Percentiles rank a stretch among this genome's conserved stretches.
Evolutionary conservation across 495 filamentous ascomycete species (phyloP).

Genomic region (Pseudoneurospora amorphoporcata): DNA sequence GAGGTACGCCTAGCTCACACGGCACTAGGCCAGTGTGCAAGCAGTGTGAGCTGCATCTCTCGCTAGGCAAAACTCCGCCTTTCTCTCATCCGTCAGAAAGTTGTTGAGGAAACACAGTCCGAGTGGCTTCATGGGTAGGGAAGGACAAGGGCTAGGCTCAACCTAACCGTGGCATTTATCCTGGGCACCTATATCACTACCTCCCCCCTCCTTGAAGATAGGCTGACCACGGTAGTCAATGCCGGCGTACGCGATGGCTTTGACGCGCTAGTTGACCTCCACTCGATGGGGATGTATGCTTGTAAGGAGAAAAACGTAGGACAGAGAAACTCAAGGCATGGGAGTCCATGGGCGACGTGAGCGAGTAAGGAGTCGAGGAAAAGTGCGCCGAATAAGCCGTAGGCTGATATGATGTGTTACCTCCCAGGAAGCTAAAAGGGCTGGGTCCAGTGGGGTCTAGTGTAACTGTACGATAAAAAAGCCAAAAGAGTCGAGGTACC

Average conservation of each 20-base stretch:
- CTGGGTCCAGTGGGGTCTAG: slow-evolving; percentile 19
- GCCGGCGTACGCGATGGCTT: slow-evolving; percentile 10
- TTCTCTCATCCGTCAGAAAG: neutral
- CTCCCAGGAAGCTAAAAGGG: slow-evolving; percentile 10
- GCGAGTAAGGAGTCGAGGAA: slow-evolving; percentile 22
- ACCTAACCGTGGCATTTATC: neutral
- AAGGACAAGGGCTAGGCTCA: neutral
- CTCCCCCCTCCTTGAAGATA: neutral
- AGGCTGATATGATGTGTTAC: slow-evolving; percentile 36
- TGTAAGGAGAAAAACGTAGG: slow-evolving; percentile 1
- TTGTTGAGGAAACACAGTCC: neutral
- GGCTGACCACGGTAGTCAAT: slow-evolving; percentile 13
- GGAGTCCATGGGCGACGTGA: neutral
- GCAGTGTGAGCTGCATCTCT: neutral
- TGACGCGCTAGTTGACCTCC: slow-evolving; percentile 3
- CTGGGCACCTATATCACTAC: neutral
- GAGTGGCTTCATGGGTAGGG: neutral
- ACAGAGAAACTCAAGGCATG: slow-evolving; percentile 5
- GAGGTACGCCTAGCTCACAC: neutral
- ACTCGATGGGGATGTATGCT: slow-evolving; percentile 4
- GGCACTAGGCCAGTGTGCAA: neutral
- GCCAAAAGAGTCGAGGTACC: slow-evolving; percentile 9
- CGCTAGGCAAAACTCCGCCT: neutral
- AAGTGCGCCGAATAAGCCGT: slow-evolving; percentile 39
- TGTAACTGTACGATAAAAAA: slow-evolving; percentile 17